Percentiles rank a stretch among this genome's conserved stretches.
phyloP scores from a whole-genome alignment of 2,329 filamentous ascomycete species.

The Monilinia fructicola region DNA sequence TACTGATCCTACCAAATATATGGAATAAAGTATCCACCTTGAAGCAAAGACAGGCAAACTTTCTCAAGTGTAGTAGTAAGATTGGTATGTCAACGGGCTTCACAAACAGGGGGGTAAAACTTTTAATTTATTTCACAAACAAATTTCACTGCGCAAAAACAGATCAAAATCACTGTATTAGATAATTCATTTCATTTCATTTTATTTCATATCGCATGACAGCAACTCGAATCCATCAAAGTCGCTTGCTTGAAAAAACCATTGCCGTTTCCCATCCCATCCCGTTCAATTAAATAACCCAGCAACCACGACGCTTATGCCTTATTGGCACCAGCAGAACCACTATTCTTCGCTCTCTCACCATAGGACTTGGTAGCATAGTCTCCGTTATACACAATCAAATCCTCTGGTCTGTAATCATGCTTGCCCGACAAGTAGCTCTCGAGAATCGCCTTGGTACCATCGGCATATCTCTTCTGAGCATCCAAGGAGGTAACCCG shows the following conservation, averaged over 20 bases:
- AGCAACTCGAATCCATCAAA: constrained; percentile 7
- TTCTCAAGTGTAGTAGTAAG: too few species aligned
- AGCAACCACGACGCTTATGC: not conserved
- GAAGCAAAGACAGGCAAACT: too few species aligned
- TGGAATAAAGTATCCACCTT: too few species aligned
- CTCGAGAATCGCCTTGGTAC: constrained; percentile 85
- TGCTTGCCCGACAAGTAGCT: constrained; percentile 85
- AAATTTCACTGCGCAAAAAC: too few species aligned
- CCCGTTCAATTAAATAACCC: not conserved
- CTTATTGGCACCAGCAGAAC: constrained; percentile 17
- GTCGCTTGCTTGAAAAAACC: not conserved
- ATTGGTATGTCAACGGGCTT: too few species aligned
- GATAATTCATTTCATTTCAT: not conserved
- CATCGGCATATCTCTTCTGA: constrained; percentile 85
- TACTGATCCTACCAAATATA: too few species aligned
- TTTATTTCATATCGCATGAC: not conserved
- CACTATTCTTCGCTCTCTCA: constrained; percentile 34
- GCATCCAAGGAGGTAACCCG: constrained; percentile 95
- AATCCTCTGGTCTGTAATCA: constrained; percentile 86
- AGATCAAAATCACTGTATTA: not conserved
- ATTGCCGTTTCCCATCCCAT: not conserved
- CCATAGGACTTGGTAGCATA: constrained; percentile 78
- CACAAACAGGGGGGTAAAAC: too few species aligned
- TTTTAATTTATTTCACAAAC: too few species aligned
- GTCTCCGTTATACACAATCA: constrained; percentile 86